A percentile compares a stretch with the other conserved stretches of the same genome.
These are phyloP conservation scores for Mycena indigotica DNA, from an alignment of 768 basidiomycete species.

Conservation along the genomic window DNA sequence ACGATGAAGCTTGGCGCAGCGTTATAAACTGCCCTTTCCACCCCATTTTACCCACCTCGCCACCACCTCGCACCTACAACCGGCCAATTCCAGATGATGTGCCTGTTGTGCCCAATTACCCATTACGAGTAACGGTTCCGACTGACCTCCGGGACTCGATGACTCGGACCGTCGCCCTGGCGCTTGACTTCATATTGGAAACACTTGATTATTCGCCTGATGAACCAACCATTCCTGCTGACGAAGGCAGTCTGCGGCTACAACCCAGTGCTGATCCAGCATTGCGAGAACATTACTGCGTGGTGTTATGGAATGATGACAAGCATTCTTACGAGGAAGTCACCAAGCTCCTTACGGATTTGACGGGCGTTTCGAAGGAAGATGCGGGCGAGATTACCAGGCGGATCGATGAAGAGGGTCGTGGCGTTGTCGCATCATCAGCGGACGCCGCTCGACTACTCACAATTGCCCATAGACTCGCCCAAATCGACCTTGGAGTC, in stretches of 20 bases:
- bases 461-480: slow-evolving; percentile 76
- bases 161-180: slow-evolving; percentile 71
- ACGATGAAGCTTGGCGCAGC: slow-evolving; percentile 81
- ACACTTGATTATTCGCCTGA: slow-evolving; percentile 83
- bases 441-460: slow-evolving; percentile 55
- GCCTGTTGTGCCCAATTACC: slow-evolving; percentile 62
- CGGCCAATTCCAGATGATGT: slow-evolving; percentile 51
- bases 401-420: slow-evolving; percentile 75
- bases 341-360: slow-evolving; percentile 67
- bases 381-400: slow-evolving; percentile 60
- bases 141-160: slow-evolving; percentile 74
- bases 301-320: slow-evolving; percentile 96
- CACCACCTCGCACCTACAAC: slow-evolving; percentile 44
- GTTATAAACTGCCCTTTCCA: slow-evolving; percentile 74
- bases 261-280: slow-evolving; percentile 79
- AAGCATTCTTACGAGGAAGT: slow-evolving; percentile 94
- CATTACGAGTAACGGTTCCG: slow-evolving; percentile 57
- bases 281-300: slow-evolving; percentile 76
- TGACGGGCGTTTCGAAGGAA: slow-evolving; percentile 52
- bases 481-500: slow-evolving; percentile 89
- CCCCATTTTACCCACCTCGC: slow-evolving; percentile 49
- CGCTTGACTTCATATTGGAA: slow-evolving; percentile 81
- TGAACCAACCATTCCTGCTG: slow-evolving; percentile 66
- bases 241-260: slow-evolving; percentile 69
- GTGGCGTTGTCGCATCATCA: slow-evolving; percentile 82